Percentiles rank a stretch among this genome's conserved stretches.
Conservation (phyloP, 208 protist species). For the Crithidia fasciculata region DNA sequence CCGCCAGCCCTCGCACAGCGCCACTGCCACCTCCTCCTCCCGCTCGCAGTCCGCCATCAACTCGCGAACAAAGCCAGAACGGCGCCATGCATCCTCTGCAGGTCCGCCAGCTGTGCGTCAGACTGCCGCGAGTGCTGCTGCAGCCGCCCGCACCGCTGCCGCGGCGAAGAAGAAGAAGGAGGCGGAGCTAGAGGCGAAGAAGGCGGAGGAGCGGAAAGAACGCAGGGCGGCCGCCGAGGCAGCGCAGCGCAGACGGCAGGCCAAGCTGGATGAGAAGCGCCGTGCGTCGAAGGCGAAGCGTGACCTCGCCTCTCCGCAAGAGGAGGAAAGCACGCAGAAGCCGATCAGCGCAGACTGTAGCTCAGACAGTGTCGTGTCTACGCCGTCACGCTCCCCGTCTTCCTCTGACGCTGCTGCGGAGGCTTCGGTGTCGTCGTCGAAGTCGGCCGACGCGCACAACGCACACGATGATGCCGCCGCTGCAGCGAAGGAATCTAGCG, state of each 20-base stretch:
- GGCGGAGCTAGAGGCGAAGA: not conserved
- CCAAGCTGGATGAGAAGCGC: not conserved
- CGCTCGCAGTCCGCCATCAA: not conserved
- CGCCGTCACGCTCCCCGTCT: not conserved
- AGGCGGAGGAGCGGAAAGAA: not conserved
- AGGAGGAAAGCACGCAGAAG: constrained; percentile 37
- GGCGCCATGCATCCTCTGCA: not conserved
- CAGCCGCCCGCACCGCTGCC: constrained; percentile 10
- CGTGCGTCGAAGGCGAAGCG: not conserved
- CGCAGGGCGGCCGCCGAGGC: constrained; percentile 1
- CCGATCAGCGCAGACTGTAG: constrained; percentile 17
- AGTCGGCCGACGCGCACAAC: no score
- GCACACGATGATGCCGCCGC: no score
- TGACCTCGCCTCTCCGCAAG: constrained; percentile 20
- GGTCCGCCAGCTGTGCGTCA: constrained; percentile 10
- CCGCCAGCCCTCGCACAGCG: not conserved
- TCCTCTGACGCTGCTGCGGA: no score
- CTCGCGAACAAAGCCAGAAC: not conserved
- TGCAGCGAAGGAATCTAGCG: no score
- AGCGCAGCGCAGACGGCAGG: constrained; percentile 9
- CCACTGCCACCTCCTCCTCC: not conserved
- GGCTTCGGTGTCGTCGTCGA: not conserved
- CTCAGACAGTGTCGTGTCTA: constrained; percentile 21
- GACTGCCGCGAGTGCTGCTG: constrained; percentile 12
- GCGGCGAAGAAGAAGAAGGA: constrained; percentile 14